Base-by-base conservation (phyloP, 1,139 yeast genomes). In the Hemisphaericaspora xylofermentans region DNA sequence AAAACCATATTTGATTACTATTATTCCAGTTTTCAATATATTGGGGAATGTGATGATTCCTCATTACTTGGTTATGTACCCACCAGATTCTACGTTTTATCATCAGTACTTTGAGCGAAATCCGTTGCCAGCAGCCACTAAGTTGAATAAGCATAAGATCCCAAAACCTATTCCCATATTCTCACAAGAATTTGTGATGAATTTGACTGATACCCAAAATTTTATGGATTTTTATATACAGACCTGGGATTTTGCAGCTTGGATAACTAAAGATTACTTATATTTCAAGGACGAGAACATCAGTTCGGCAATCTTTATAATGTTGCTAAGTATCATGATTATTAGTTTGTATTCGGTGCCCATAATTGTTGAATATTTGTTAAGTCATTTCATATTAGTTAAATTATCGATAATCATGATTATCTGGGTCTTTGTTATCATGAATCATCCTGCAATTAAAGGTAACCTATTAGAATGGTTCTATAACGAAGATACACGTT, bases 161-260 rank as follows among this genome's bases (percentile, higher is more conserved):
- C 94, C 95, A 1, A 79, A 77, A 45, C 95, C 95, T 0, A 86
- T 83, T 3, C 87, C 93, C 2, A 88, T 88, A 57, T 71, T 86
- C 38, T 82, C 93, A 15, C 73, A 87, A 41, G 96, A 88, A 57
- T 88, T 88, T 57, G 64, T 84, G 21, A 61, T 88, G 46, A 88
- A 88, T 58, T 67, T 87, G 51, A 87, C 95, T 0, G 96, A 88
- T 63, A 69, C 88, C 42, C 96, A 88, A 56, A 88, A 88, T 58
- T 84, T 82, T 51, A 84, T 86, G 88, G 60, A 82, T n/a, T 58
- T 82, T 14, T 87, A 82, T 54, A 80, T 84, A 9, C 60, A 66
- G n/a, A 63, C 70, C 0, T 88, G 82, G 71, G 94, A 88, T 60
- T 68, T 71, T 27, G 44, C 78, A 5, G 65, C 72, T 18, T 64